These are phyloP conservation scores for Neurospora sp. DNA, from an alignment of 495 filamentous ascomycete species.

Conservation along the genomic window DNA sequence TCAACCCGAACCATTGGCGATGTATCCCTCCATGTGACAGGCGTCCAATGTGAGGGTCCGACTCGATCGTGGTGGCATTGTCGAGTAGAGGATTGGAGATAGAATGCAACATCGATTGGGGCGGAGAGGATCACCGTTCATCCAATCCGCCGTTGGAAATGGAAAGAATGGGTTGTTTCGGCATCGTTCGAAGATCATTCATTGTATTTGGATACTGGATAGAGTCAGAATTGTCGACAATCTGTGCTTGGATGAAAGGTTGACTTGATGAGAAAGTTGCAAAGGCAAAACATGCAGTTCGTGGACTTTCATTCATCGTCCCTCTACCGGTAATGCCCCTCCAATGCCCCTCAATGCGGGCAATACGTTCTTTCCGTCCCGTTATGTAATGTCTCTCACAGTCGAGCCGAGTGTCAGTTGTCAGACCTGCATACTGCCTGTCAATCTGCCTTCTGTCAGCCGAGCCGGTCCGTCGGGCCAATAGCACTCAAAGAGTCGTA, in stretches of 20 bases:
- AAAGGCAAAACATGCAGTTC: neutral
- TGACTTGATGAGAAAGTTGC: neutral
- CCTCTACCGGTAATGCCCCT: neutral
- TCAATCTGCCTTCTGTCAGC: neutral
- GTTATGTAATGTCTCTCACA: neutral
- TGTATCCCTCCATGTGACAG: neutral
- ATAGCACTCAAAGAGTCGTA: no score
- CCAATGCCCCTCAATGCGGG: neutral
- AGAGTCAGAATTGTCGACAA: neutral
- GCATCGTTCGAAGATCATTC: neutral
- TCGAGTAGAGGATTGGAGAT: neutral
- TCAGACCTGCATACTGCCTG: neutral
- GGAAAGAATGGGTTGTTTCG: neutral
- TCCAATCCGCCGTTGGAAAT: neutral
- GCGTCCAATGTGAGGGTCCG: neutral
- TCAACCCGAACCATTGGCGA: neutral
- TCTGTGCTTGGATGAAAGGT: neutral
- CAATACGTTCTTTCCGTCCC: neutral
- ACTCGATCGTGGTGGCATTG: neutral
- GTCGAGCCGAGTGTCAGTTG: neutral
- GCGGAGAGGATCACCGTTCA: neutral
- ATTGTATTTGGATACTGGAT: neutral
- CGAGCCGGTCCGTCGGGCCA: no score
- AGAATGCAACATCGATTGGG: neutral
- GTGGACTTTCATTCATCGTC: neutral